Evolutionary conservation across 345 rosid species (phyloP).

Genomic region (Dipteronia sinensis): DNA sequence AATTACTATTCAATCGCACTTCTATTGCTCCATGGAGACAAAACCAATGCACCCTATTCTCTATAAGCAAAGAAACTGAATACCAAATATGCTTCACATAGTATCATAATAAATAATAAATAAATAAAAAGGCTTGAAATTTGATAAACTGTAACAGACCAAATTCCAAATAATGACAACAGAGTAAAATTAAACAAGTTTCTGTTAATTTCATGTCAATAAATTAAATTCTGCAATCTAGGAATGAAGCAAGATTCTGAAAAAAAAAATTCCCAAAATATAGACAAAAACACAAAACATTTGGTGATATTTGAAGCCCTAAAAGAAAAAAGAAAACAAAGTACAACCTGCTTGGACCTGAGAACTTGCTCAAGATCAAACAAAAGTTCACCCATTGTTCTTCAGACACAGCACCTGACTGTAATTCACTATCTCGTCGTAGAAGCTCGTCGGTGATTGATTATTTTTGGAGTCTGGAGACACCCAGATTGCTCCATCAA

Average conservation of each 20-base stretch:
- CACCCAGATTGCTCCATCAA: background rate
- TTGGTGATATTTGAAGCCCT: background rate
- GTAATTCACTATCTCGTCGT: background rate
- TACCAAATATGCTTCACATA: background rate
- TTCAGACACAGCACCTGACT: background rate
- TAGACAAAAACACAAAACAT: background rate
- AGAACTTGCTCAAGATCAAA: conserved; percentile 42
- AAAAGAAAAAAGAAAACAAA: background rate
- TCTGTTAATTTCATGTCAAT: background rate
- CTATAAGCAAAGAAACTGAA: background rate
- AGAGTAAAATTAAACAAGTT: background rate
- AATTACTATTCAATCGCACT: background rate
- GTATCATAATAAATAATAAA: background rate
- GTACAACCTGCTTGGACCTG: conserved; percentile 36
- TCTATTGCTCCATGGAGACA: background rate
- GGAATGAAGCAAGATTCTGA: background rate
- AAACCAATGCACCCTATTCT: background rate
- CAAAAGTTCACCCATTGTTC: conserved; percentile 44
- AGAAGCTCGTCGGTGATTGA: background rate
- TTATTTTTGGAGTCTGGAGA: no score
- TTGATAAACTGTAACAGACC: background rate
- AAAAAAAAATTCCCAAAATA: background rate
- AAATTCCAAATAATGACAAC: background rate
- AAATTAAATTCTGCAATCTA: background rate
- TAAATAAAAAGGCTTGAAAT: background rate